phyloP scores from a whole-genome alignment of 2,329 filamentous ascomycete genomes.

The Apiospora arundinis region DNA sequence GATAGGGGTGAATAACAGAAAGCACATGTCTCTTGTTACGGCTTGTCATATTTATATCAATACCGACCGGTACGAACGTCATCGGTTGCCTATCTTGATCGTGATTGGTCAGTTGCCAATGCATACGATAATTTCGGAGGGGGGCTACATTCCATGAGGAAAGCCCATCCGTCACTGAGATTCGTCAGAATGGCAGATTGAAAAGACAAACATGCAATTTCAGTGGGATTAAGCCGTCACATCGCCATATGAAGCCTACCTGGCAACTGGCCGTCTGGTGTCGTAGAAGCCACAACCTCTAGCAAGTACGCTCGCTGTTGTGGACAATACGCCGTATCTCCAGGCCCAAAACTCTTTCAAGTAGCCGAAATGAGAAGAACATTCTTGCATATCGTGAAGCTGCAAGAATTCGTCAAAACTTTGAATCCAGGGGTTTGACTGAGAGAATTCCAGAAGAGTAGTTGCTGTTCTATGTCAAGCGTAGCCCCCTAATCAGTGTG shows the following conservation, averaged over 20 bases:
- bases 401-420: neutral
- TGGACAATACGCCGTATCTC: neutral
- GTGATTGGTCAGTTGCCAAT: neutral
- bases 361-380: neutral
- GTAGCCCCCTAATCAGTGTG: neutral
- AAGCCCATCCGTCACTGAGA: neutral
- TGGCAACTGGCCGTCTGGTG: neutral
- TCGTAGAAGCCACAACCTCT: neutral
- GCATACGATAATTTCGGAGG: neutral
- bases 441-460: neutral
- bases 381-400: neutral
- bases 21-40: neutral
- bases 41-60: neutral
- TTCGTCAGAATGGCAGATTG: neutral
- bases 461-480: neutral
- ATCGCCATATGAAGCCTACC: neutral
- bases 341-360: too few species aligned
- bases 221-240: neutral
- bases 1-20: neutral
- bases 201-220: neutral
- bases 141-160: neutral
- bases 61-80: neutral
- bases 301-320: neutral
- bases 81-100: neutral
- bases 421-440: neutral